phyloP scores from a whole-genome alignment of 106 monocot species.

The Amphibolis antarctica region DNA sequence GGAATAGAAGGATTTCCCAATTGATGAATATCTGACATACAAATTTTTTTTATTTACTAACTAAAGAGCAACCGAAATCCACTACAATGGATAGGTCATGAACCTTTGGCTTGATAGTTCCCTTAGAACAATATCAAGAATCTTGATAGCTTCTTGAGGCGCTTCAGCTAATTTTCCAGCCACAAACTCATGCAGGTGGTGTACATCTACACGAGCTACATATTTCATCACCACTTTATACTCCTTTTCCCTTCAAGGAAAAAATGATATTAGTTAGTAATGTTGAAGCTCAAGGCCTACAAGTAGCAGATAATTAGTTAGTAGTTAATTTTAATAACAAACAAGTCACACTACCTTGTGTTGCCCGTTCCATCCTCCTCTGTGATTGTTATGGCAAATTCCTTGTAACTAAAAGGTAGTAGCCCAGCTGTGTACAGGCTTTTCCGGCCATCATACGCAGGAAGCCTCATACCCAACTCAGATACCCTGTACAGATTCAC shows the following conservation, averaged over 20 bases:
- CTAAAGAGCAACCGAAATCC: background rate
- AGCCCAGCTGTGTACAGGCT: conserved; percentile 75
- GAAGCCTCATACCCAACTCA: conserved; percentile 69
- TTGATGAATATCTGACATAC: conserved; percentile 42
- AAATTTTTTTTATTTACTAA: no score
- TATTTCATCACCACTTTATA: conserved; percentile 71
- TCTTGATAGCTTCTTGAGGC: conserved; percentile 64
- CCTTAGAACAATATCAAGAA: conserved; percentile 65
- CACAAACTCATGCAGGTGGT: conserved; percentile 54
- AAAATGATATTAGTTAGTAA: no score
- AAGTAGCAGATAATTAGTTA: no score
- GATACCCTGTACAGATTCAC: conserved; percentile 58
- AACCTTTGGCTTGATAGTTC: conserved; percentile 76
- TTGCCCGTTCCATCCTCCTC: conserved; percentile 28
- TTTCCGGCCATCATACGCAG: conserved; percentile 91
- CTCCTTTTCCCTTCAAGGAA: conserved; percentile 41
- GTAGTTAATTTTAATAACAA: background rate
- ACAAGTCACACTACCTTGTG: background rate
- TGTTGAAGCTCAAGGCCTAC: no score
- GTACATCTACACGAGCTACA: conserved; percentile 59
- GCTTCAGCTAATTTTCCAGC: conserved; percentile 54
- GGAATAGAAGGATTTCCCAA: conserved; percentile 84
- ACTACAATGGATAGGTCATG: conserved; percentile 1
- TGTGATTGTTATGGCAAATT: conserved; percentile 49
- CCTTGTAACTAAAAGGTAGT: conserved; percentile 62